These are phyloP conservation scores for Nakazawaea siamensis DNA, from an alignment of 805 yeast species.

Conservation along the genomic window DNA sequence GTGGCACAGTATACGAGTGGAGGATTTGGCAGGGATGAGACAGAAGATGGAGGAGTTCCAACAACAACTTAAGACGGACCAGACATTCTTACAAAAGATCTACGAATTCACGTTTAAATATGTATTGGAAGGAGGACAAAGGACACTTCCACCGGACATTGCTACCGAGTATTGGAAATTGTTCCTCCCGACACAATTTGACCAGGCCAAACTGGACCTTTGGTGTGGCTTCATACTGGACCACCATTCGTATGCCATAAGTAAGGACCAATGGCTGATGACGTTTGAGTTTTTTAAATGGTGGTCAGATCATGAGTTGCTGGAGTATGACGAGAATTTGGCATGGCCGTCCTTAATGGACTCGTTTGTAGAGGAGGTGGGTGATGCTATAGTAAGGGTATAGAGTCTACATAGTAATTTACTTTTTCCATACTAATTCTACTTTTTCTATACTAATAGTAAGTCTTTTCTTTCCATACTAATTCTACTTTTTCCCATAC, in stretches of 20 bases:
- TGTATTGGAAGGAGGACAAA: slow-evolving; percentile 51
- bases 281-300: slow-evolving; percentile 53
- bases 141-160: slow-evolving; percentile 45
- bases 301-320: slow-evolving; percentile 40
- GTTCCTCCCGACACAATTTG: slow-evolving; percentile 33
- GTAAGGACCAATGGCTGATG: slow-evolving; percentile 85
- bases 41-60: slow-evolving; percentile 24
- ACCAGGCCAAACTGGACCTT: slow-evolving; percentile 27
- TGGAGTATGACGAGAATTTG: slow-evolving; percentile 64
- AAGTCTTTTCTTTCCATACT: no score
- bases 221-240: slow-evolving; percentile 53
- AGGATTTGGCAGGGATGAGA: slow-evolving; percentile 39
- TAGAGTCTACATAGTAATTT: no score
- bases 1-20: slow-evolving; percentile 37
- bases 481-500: no score
- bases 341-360: slow-evolving; percentile 94
- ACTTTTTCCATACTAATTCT: no score
- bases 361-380: slow-evolving; percentile 73
- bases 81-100: slow-evolving; percentile 40
- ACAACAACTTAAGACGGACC: slow-evolving; percentile 24
- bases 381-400: no score
- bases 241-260: slow-evolving; percentile 38
- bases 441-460: no score
- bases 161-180: slow-evolving; percentile 76
- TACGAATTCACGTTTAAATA: slow-evolving; percentile 69